phyloP scores from a whole-genome alignment of 257 asterid genomes.

The Leonotis leonurus region DNA sequence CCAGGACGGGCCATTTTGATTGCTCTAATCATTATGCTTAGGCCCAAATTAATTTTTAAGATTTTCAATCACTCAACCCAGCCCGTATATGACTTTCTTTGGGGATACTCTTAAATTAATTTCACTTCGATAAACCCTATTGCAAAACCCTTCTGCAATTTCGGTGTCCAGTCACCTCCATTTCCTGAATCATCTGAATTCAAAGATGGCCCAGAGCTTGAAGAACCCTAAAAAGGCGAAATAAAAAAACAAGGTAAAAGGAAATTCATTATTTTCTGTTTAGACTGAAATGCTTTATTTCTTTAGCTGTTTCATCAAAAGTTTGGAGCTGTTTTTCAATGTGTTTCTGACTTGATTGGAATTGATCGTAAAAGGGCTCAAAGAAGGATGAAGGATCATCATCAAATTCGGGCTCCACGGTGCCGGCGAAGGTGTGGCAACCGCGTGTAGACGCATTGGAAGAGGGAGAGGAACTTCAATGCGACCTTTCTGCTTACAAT shows the following conservation, averaged over 20 bases:
- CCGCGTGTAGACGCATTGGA: slow-evolving; percentile 84
- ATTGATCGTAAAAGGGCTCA: slow-evolving; percentile 27
- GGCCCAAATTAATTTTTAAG: no score
- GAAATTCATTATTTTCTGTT: background rate
- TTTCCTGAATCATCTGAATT: background rate
- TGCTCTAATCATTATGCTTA: no score
- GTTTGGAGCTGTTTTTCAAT: background rate
- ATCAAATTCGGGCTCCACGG: slow-evolving; percentile 34
- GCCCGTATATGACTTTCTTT: background rate
- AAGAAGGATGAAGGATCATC: slow-evolving; percentile 64
- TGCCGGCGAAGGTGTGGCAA: slow-evolving; percentile 75
- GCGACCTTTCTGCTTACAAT: slow-evolving; percentile 84
- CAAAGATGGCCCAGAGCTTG: slow-evolving; percentile 62
- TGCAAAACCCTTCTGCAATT: slow-evolving; percentile 22
- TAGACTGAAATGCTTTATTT: background rate
- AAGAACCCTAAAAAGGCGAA: slow-evolving; percentile 66
- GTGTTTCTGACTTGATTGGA: background rate
- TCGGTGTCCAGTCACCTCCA: background rate
- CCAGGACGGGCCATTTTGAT: no score
- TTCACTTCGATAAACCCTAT: slow-evolving; percentile 26
- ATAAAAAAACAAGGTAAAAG: slow-evolving; percentile 57
- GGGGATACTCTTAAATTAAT: background rate
- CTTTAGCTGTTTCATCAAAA: background rate
- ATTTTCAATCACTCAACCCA: no score
- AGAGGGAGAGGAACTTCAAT: slow-evolving; percentile 91